A percentile compares a stretch with the other conserved stretches of the same genome.
Evolutionary conservation across 2,329 filamentous ascomycete species (phyloP).

Genomic region (Colletotrichum brevisporum): DNA sequence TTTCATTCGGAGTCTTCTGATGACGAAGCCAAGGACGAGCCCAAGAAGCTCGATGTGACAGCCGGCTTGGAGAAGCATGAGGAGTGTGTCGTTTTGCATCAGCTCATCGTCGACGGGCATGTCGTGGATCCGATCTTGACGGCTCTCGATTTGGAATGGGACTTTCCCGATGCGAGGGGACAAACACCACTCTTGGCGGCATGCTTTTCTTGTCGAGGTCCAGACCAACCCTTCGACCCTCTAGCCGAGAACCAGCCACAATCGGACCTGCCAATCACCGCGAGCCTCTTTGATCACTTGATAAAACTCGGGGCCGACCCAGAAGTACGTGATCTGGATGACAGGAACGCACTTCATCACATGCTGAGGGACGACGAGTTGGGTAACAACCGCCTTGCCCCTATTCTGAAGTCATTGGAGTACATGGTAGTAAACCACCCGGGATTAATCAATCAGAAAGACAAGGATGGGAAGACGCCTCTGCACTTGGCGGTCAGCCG

Average conservation of each 20-base stretch:
- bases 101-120: conserved; percentile 33
- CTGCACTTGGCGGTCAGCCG: conserved; percentile 38
- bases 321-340: conserved; percentile 42
- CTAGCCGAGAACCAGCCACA: neutral
- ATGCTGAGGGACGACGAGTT: conserved; percentile 23
- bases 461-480: conserved; percentile 46
- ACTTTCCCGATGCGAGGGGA: conserved; percentile 45
- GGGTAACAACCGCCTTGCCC: neutral
- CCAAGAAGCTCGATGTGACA: neutral
- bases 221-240: conserved; percentile 11
- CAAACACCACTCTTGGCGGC: conserved; percentile 46
- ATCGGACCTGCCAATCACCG: neutral
- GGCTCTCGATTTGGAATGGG: conserved; percentile 42
- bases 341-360: conserved; percentile 44
- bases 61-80: conserved; percentile 13
- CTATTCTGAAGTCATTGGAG: conserved; percentile 11
- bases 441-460: conserved; percentile 38
- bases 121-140: conserved; percentile 42
- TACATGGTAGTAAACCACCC: conserved; percentile 29
- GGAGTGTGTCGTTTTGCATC: conserved; percentile 44
- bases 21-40: neutral
- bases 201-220: conserved; percentile 35
- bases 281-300: conserved; percentile 42
- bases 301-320: conserved; percentile 45
- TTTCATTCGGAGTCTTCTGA: neutral